Base-by-base conservation (phyloP, 2,329 filamentous ascomycete species). In the Colletotrichum eremochloae region DNA sequence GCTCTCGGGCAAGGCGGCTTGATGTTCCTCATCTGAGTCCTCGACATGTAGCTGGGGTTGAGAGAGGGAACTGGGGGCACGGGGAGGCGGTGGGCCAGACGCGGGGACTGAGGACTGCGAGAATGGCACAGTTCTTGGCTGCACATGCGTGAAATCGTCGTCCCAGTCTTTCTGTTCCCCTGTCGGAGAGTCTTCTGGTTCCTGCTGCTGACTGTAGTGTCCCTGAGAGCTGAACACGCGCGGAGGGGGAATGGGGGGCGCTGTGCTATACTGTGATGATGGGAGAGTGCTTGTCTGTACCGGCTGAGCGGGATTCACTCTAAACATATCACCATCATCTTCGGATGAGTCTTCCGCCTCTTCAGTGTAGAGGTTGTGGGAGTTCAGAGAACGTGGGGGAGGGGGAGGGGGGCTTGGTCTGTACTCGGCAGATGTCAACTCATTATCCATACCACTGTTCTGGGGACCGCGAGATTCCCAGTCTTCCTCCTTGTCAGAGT, bases 361-460 rank as follows among this genome's bases (percentile, higher is more conserved):
- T 52, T 60, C 65, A 12, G 50, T 15, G 5, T 68, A 31, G 24
- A 53, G 15, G 5, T 46, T 53, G 3, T 60, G 69, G 8, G 58
- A 42, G 6, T 44, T 60, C 3, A 6, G 31, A 8, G 18, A 46
- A 24, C 38, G 68, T 20, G 12, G 38, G 5, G 69, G 46, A 53
- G 58, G 68, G n/a, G 58, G 31, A 52, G 65, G 52, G 0, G 42
- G 44, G 31, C 48, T 62, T 44, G 55, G 48, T 48, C 65, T 72
- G 58, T 72, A 42, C 44, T 63, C 57, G 12, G 58, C 40, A 29
- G 66, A 64, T 14, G 65, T 63, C 69, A 72, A 68, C 44, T 31
- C 24, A 12, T 38, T n/a, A 29, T 68, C 50, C 12, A 36, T 46
- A 8, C 53, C 52, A 33, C 38, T n/a, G 6, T 18, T 46, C 11